Base-by-base conservation (phyloP, 352 stramenopile genomes). In the Globisporangium sylvaticum region DNA sequence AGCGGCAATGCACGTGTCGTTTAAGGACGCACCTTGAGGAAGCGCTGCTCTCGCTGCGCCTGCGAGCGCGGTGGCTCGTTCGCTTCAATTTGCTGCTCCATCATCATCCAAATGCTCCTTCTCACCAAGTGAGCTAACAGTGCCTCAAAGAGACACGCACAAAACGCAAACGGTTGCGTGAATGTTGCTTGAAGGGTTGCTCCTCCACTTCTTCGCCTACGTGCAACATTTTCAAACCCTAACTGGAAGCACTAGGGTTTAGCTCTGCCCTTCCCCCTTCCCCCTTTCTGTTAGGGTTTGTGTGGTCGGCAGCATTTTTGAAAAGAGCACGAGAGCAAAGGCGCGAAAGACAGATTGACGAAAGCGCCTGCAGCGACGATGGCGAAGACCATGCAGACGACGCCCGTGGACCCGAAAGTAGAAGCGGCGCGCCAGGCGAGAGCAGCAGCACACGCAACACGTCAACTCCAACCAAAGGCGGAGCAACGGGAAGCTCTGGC, bases 21-120 rank as follows among this genome's bases (percentile, higher is more conserved):
- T 52, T 42, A 32, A n/a, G 24, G 50, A 24, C 50, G 58, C 29
- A 81, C 76, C 67, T 79, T 55, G 34, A 90, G 71, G 70, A 90
- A 90, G 65, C 78, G 78, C 74, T 70, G 62, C 68, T 87, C 79
- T 20, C 65, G 64, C 32, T 58, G 34, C 42, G 55, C 25, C 55
- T 60, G 55, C 55, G 55, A 60, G 20, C 55, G 55, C 29, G 8
- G 27, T n/a, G 20, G 27, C 8, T n/a, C 20, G 31, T 37, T 37
- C 27, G 54, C 55, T 62, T 63, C 63, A 48, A 46, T 34, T 5
- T 42, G 55, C 31, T 24, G 20, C 55, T 46, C 20, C 18, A 15
- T 20, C 55, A 60, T 60, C 31, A n/a, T 60, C 54, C 18, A 29
- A 9, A 20, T 24, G 18, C 42, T 50, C 18, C 18, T 48, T 22